phyloP scores from a whole-genome alignment of 2,329 filamentous ascomycete species.

The Colletotrichum higginsianum region DNA sequence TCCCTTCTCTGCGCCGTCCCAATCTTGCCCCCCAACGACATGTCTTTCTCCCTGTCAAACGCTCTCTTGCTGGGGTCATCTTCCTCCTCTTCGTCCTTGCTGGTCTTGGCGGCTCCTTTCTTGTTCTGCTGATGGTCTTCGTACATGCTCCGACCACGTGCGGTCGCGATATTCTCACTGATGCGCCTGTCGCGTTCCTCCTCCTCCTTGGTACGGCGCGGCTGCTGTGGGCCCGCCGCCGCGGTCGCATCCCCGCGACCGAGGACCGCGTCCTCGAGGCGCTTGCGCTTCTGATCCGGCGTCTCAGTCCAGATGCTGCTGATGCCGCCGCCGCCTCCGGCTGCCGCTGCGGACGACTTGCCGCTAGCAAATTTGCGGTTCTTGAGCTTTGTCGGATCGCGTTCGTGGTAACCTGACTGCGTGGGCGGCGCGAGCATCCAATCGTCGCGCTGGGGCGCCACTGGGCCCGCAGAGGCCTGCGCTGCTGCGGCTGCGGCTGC shows the following conservation, averaged over 20 bases:
- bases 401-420: conserved; percentile 69
- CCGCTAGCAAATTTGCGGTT: conserved; percentile 86
- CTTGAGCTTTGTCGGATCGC: conserved; percentile 86
- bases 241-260: conserved; percentile 68
- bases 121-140: conserved; percentile 67
- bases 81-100: conserved; percentile 73
- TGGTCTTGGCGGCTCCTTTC: conserved; percentile 47
- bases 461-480: conserved; percentile 48
- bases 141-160: conserved; percentile 71
- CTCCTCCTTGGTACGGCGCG: conserved; percentile 69
- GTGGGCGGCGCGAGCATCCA: conserved; percentile 85
- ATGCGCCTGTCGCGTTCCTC: conserved; percentile 67
- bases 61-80: conserved; percentile 92
- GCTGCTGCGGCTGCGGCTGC: conserved; percentile 52
- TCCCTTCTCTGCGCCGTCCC: conserved; percentile 82
- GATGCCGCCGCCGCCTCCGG: conserved; percentile 55
- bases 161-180: conserved; percentile 65
- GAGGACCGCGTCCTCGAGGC: conserved; percentile 85
- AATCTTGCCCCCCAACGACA: conserved; percentile 82
- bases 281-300: conserved; percentile 86
- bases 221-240: conserved; percentile 54
- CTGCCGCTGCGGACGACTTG: conserved; percentile 50
- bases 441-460: conserved; percentile 79
- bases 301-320: conserved; percentile 92
- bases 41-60: conserved; percentile 96